Evolutionary conservation across 345 rosid genomes (phyloP), one percentile per base, ranked within the genome.

Genomic region (Zanthoxylum bungeanum): DNA sequence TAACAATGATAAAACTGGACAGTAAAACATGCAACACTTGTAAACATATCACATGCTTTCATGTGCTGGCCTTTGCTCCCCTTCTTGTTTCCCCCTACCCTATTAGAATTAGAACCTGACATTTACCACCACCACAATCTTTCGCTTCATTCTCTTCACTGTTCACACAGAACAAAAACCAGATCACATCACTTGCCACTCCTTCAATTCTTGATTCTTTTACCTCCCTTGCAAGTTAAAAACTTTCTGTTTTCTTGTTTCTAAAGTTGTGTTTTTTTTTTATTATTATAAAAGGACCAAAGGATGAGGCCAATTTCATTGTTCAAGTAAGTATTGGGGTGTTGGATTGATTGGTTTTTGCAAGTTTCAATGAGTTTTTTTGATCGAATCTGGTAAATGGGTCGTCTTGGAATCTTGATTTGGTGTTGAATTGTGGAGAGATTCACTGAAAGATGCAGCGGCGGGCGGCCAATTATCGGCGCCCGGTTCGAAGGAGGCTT

Each of bases 391-490:
- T 65, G 64, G 62, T 66, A 59, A 46, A 79, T 75, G 83, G 75
- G n/a, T n/a, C n/a, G n/a, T n/a, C n/a, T n/a, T n/a, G n/a, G n/a
- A n/a, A 74, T 80, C 80, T 76, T 75, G 81, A 82, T 77, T 73
- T 44, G 74, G 76, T 73, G 80, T 81, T 83, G 77, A 85, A 80
- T 78, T 78, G 84, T 70, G 82, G 77, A 72, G 81, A 64, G 66
- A 58, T 70, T 79, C 72, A 70, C 64, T 76, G 51, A 77, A 86
- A 82, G 92, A 89, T 89, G 98, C 80, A 89, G 87, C 78, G 96
- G 89, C 92, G 98, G 93, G 90, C 92, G 70, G 90, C 89, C 89
- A 96, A 89, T 40, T 77, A 80, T 87, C 92, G 98, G 96, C 97
- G 99, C 90, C 88, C 86, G 83, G 91, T 82, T 74, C 85, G 98